Evolutionary conservation across 2,329 filamentous ascomycete species (phyloP).

Genomic region (Zelopaecilomyces penicillatus): DNA sequence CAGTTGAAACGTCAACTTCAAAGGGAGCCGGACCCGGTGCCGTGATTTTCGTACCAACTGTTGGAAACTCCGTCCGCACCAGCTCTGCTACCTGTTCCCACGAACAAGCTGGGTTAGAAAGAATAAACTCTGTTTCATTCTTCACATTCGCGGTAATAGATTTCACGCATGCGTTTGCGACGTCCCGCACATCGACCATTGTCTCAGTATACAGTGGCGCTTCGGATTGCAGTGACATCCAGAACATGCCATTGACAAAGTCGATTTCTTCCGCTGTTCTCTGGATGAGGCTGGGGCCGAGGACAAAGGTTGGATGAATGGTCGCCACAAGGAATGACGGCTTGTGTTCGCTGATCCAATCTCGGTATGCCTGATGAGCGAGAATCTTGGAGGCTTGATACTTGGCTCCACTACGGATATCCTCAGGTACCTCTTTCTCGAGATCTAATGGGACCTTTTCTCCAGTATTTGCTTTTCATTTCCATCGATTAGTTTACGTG

Average conservation of each 20-base stretch:
- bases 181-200: constrained; percentile 9
- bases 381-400: constrained; percentile 12
- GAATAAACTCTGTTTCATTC: constrained; percentile 2
- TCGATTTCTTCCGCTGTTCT: constrained; percentile 17
- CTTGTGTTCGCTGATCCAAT: constrained; percentile 9
- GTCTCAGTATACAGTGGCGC: constrained; percentile 5
- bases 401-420: not conserved
- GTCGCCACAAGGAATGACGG: constrained; percentile 6
- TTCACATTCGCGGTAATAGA: not conserved
- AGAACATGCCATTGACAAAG: constrained; percentile 9
- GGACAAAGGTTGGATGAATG: constrained; percentile 10
- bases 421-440: constrained; percentile 2
- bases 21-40: constrained; percentile 1
- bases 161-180: constrained; percentile 7
- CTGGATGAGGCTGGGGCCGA: constrained; percentile 11
- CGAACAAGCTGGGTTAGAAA: not conserved
- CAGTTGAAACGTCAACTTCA: not conserved
- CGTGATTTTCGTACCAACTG: not conserved
- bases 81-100: constrained; percentile 3
- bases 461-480: not conserved
- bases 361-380: constrained; percentile 10
- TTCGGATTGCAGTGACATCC: constrained; percentile 5
- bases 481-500: not conserved
- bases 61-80: not conserved
- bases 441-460: constrained; percentile 2